Base-by-base conservation (phyloP, 202 grass and related monocot species). In the Schoenoplectus triqueter region DNA sequence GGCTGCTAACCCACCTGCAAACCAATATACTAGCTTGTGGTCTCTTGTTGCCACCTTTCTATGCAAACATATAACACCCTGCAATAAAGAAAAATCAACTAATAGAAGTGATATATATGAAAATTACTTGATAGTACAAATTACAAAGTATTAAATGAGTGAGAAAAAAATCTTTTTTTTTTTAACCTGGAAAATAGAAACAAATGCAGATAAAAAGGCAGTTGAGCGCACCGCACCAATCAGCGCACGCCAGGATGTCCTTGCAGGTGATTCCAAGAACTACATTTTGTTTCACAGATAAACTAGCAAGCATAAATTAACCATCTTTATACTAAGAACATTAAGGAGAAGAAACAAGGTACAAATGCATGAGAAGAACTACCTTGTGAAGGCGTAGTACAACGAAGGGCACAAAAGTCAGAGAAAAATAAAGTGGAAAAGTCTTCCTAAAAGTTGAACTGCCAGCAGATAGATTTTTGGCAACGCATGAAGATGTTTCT, bases 401-500 rank as follows among this genome's bases (percentile, higher is more conserved):
- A 61, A 99, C 93, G 74, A 94, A 99, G 22, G 96, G 96, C n/a
- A 96, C 96, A 88, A 95, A 95, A 52, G 93, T 90, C 84, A 99
- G 92, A 87, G 96, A 99, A 86, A 99, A 99, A 80, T 99, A 99
- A 54, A 99, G 84, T 46, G 96, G 93, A 74, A 99, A 99, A 9
- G 91, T 99, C 84, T 99, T 99, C 93, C 91, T 96, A 87, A 99
- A 99, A 87, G 96, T 99, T 84, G 89, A 91, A 86, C 90, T 92
- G 61, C 84, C 71, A 84, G 94, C 96, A 62, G 72, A 88, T 48
- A 80, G 42, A 87, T 94, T 96, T 73, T 96, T 93, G 85, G 78
- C 73, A 80, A 99, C 66, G 76, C 96, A 99, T 10, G 91, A 98
- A 62, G 88, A 71, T 80, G 90, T 90, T 81, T 94, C 90, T 78